These are phyloP conservation scores for Boletus edulis DNA, from an alignment of 768 basidiomycete genomes.

Conservation along the genomic window DNA sequence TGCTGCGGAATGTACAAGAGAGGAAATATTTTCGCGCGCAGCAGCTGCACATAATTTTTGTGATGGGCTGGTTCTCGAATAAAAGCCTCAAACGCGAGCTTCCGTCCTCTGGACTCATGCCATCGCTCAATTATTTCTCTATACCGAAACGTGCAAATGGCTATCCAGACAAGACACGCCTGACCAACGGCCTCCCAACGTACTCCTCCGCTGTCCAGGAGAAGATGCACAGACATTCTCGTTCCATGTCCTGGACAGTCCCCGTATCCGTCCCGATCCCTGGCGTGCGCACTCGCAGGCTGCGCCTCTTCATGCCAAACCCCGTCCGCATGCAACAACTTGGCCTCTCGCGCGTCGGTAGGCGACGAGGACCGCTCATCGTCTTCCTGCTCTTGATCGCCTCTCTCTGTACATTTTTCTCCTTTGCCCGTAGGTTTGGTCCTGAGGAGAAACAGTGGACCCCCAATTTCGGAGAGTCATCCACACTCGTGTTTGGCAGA, in stretches of 20 bases:
- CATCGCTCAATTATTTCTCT: conserved; percentile 48
- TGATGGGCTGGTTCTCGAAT: neutral
- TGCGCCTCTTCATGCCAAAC: conserved; percentile 62
- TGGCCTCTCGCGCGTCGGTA: conserved; percentile 54
- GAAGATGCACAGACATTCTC: conserved; percentile 52
- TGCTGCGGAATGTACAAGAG: conserved; percentile 26
- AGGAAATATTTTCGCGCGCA: conserved; percentile 28
- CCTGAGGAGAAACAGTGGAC: conserved; percentile 64
- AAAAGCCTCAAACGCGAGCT: conserved; percentile 15
- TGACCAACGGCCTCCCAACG: conserved; percentile 43
- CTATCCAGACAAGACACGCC: conserved; percentile 41
- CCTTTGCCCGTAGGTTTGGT: conserved; percentile 59
- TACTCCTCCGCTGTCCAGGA: conserved; percentile 63
- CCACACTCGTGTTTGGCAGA: conserved; percentile 71
- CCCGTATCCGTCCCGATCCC: conserved; percentile 60
- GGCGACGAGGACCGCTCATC: conserved; percentile 53
- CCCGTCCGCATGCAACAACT: conserved; percentile 57
- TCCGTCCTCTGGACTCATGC: conserved; percentile 32
- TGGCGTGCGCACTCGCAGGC: conserved; percentile 50
- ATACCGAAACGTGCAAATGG: conserved; percentile 46
- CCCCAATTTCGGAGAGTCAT: conserved; percentile 52
- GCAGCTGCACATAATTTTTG: conserved; percentile 16
- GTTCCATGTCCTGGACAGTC: conserved; percentile 54
- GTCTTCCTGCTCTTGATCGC: conserved; percentile 46
- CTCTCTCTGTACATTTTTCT: conserved; percentile 54